Evolutionary conservation across 768 basidiomycete genomes (phyloP).

Genomic region (Serendipita vermifera): DNA sequence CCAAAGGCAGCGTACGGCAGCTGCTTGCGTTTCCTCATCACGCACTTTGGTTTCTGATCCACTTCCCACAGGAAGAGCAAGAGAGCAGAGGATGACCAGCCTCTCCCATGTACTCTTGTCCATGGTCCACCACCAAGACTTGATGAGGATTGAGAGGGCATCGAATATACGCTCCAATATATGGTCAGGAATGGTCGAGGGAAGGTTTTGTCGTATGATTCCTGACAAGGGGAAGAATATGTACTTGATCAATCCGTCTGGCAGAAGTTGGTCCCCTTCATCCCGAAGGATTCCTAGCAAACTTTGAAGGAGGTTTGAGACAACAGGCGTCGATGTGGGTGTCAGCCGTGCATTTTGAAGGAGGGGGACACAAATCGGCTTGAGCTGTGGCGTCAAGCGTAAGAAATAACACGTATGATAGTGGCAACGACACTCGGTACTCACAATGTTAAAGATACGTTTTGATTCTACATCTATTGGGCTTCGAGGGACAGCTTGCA

Average conservation of each 20-base stretch:
- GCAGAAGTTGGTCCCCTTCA: slow-evolving; percentile 33
- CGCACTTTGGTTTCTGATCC: slow-evolving; percentile 47
- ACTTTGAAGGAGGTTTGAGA: slow-evolving; percentile 39
- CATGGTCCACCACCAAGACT: slow-evolving; percentile 77
- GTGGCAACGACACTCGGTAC: neutral
- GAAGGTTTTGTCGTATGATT: slow-evolving; percentile 63
- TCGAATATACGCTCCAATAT: slow-evolving; percentile 61
- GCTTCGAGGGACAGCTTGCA: no score
- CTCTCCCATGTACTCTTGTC: slow-evolving; percentile 71
- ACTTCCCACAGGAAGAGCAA: slow-evolving; percentile 54
- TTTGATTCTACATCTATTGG: neutral
- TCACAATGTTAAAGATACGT: neutral
- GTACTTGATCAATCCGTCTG: slow-evolving; percentile 60
- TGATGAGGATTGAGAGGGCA: slow-evolving; percentile 44
- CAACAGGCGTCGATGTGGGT: slow-evolving; percentile 36
- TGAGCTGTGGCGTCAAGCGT: slow-evolving; percentile 31
- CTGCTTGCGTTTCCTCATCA: slow-evolving; percentile 72
- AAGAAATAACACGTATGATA: neutral
- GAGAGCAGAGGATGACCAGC: slow-evolving; percentile 58
- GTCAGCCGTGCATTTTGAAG: slow-evolving; percentile 56
- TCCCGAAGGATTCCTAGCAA: slow-evolving; percentile 38
- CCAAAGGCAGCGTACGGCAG: slow-evolving; percentile 54
- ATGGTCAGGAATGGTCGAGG: slow-evolving; percentile 59
- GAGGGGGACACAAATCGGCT: slow-evolving; percentile 68
- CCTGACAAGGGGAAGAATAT: slow-evolving; percentile 78